phyloP scores from a whole-genome alignment of 768 basidiomycete species.

The Phlebiopsis flavidoalba region DNA sequence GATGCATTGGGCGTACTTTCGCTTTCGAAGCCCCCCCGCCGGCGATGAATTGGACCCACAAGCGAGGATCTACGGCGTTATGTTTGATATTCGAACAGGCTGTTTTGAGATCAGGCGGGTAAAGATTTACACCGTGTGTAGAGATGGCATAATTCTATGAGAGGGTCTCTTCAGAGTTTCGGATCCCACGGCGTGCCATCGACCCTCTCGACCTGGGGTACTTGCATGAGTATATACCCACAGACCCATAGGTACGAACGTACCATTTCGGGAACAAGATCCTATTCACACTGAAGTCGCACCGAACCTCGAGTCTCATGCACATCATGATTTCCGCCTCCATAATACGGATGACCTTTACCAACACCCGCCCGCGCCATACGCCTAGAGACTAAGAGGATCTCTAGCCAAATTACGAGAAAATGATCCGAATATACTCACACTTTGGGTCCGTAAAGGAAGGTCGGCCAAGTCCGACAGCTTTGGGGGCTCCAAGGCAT shows the following conservation, averaged over 20 bases:
- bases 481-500: slow-evolving; percentile 83
- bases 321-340: slow-evolving; percentile 71
- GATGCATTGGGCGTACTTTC: too few species aligned
- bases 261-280: slow-evolving; percentile 76
- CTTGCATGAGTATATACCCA: not conserved
- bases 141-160: too few species aligned
- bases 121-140: too few species aligned
- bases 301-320: slow-evolving; percentile 76
- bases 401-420: too few species aligned
- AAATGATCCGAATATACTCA: too few species aligned
- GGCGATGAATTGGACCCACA: too few species aligned
- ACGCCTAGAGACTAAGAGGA: slow-evolving; percentile 59
- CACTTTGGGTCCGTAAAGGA: slow-evolving; percentile 85
- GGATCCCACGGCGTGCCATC: slow-evolving; percentile 55
- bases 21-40: too few species aligned
- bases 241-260: slow-evolving; percentile 12
- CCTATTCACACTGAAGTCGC: slow-evolving; percentile 57
- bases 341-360: slow-evolving; percentile 61
- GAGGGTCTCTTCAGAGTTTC: slow-evolving; percentile 14
- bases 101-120: too few species aligned
- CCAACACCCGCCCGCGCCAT: slow-evolving; percentile 68
- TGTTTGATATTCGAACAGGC: too few species aligned
- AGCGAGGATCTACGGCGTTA: too few species aligned
- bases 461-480: slow-evolving; percentile 84
- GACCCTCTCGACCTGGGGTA: slow-evolving; percentile 41